Evolutionary conservation across 2,329 filamentous ascomycete genomes (phyloP), one percentile per base, ranked within the genome.

Genomic region (Dryadomyces quercivorus): DNA sequence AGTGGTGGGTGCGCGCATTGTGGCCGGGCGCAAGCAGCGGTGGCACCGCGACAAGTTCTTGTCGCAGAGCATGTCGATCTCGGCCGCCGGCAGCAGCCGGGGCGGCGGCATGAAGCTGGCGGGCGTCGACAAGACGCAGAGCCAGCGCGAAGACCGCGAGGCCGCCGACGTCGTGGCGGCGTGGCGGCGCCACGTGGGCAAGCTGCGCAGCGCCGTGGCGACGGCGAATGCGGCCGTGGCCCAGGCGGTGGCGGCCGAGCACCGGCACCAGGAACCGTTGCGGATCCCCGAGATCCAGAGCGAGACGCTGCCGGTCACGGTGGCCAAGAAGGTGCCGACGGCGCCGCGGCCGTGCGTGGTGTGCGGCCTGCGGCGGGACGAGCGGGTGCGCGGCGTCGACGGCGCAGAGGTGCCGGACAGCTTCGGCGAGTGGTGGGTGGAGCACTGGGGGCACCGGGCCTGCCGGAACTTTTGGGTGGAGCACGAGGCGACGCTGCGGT

Each of bases 381-480:
- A 97, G 70, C 78, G 92, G 51, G 75, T 96, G 12, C 68, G 72
- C 20, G 88, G 84, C 63, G 78, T 93, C 38, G 90, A 95, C 63
- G 43, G 43, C 22, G 72, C 83, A 52, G 76, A 84, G 26, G 81
- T 94, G 9, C 84, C 92, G 62, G 92, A 97, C 67, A 90, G 86
- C 66, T 96, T 96, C 73, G 90, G 89, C 13, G 92, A 97, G 71
- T 97, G 90, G 88, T 97, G 92, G 92, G 75, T 86, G 45, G 90
- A 96, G 48, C 85, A 92, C 66, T 91, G 89, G 85, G 88, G 85
- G 0, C 86, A 91, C 68, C 73, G 80, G 58, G 79, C 81, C 20
- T 97, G 92, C 69, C 81, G 81, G 65, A 85, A 86, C 58, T 95
- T 95, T 64, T 97, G 92, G 92, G 72, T 85, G 56, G 75, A 85